A percentile compares a stretch with the other conserved stretches of the same genome.
Conservation (phyloP, 495 filamentous ascomycete species). For the Hyaloscypha bicolor region DNA sequence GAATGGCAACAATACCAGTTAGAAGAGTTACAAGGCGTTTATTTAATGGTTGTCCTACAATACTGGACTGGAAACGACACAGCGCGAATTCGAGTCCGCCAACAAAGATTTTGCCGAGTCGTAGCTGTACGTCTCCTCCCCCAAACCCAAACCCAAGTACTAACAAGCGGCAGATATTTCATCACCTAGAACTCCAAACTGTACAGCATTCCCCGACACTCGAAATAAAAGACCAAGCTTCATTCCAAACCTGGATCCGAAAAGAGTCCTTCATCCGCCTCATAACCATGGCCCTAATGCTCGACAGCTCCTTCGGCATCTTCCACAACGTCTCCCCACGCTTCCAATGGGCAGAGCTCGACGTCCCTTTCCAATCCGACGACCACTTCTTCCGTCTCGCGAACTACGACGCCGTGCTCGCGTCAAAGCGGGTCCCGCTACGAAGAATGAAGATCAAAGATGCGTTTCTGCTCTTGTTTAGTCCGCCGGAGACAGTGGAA, state of each 20-base stretch:
- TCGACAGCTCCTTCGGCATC: slow-evolving; percentile 33
- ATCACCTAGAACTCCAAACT: slow-evolving; percentile 26
- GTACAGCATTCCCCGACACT: slow-evolving; percentile 20
- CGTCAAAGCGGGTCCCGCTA: slow-evolving; percentile 4
- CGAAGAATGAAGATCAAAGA: slow-evolving; percentile 30
- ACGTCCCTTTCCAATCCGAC: slow-evolving; percentile 27
- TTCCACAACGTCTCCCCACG: slow-evolving; percentile 34
- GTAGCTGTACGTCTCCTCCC: slow-evolving; percentile 24
- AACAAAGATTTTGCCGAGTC: slow-evolving; percentile 30
- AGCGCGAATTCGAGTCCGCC: slow-evolving; percentile 30
- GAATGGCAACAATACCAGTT: slow-evolving; percentile 32
- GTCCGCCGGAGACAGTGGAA: neutral
- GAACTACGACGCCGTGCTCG: slow-evolving; percentile 26
- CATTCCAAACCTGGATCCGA: slow-evolving; percentile 28
- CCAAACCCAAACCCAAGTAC: neutral
- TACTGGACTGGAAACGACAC: slow-evolving; percentile 32
- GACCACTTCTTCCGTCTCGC: slow-evolving; percentile 27
- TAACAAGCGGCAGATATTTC: slow-evolving; percentile 26
- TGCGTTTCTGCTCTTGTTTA: slow-evolving; percentile 28
- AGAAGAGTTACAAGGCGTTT: slow-evolving; percentile 33
- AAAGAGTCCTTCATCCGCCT: slow-evolving; percentile 28
- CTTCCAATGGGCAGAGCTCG: slow-evolving; percentile 33
- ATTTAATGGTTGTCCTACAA: slow-evolving; percentile 33
- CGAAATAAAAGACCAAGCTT: slow-evolving; percentile 23
- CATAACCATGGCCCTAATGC: slow-evolving; percentile 27